Conservation (phyloP, 1,284 basidiomycete species). For the Bothia castanella region DNA sequence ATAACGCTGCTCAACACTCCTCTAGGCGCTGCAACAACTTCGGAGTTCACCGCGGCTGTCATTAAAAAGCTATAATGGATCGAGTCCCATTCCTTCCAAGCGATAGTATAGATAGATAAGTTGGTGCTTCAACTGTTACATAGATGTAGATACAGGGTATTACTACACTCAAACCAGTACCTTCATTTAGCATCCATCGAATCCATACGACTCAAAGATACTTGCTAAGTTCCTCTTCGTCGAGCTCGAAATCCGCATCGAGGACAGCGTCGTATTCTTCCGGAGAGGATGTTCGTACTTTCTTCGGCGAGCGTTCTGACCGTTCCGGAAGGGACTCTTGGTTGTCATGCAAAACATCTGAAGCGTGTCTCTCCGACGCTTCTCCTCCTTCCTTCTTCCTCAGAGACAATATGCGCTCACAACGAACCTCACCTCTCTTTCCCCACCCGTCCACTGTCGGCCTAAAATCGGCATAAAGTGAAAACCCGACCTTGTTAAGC, state of each 20-base stretch:
- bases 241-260: constrained; percentile 27
- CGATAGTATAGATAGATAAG: neutral
- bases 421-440: constrained; percentile 61
- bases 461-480: constrained; percentile 74
- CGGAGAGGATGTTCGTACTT: constrained; percentile 35
- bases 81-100: neutral
- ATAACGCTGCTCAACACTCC: constrained; percentile 10
- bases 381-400: constrained; percentile 34
- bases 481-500: constrained; percentile 66
- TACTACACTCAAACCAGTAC: constrained; percentile 16
- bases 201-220: constrained; percentile 10
- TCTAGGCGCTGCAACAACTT: constrained; percentile 79
- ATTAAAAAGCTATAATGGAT: constrained; percentile 60
- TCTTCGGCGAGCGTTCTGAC: constrained; percentile 29
- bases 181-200: constrained; percentile 15
- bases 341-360: neutral
- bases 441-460: constrained; percentile 75
- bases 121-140: constrained; percentile 12
- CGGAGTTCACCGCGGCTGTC: constrained; percentile 88
- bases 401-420: constrained; percentile 56
- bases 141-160: constrained; percentile 29
- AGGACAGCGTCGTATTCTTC: constrained; percentile 50
- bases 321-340: neutral
- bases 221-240: constrained; percentile 40
- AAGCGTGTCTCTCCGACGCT: neutral